These are phyloP conservation scores for Ustilago hordei DNA, from an alignment of 1,284 basidiomycete genomes.

Conservation along the genomic window DNA sequence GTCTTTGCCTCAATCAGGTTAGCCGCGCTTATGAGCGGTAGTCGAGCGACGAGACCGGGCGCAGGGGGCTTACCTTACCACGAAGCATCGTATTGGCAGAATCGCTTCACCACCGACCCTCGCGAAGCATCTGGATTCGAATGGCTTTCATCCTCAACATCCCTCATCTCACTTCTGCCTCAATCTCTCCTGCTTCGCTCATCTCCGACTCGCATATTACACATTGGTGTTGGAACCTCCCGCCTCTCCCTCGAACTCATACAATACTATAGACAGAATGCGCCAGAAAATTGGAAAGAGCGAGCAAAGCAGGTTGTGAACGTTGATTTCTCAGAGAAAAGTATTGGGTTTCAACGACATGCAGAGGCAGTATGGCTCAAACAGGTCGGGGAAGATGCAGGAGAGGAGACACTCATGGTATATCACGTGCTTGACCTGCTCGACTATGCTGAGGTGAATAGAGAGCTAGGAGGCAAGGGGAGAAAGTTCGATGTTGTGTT, in stretches of 20 bases:
- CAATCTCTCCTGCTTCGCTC: background rate
- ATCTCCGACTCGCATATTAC: constrained; percentile 21
- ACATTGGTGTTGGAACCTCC: constrained; percentile 47
- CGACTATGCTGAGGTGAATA: constrained; percentile 1
- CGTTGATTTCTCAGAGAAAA: constrained; percentile 30
- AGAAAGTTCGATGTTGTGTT: constrained; percentile 36
- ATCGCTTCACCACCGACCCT: constrained; percentile 67
- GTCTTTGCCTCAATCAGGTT: background rate
- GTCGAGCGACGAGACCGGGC: background rate
- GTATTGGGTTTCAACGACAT: constrained; percentile 20
- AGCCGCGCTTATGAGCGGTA: background rate
- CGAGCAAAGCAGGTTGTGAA: constrained; percentile 27
- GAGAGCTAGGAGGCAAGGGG: background rate
- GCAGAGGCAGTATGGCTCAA: constrained; percentile 7
- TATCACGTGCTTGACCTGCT: constrained; percentile 35
- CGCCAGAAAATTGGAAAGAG: constrained; percentile 19
- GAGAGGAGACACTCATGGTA: constrained; percentile 15
- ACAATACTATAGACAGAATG: background rate
- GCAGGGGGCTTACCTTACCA: constrained; percentile 29
- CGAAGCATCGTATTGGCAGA: constrained; percentile 60
- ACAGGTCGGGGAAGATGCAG: background rate
- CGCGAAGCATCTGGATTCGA: constrained; percentile 37
- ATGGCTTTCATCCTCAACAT: constrained; percentile 33
- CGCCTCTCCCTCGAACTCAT: constrained; percentile 27
- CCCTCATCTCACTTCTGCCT: constrained; percentile 12